These are phyloP conservation scores for Ophiostoma sp. DNA, from an alignment of 2,329 filamentous ascomycete genomes.

Conservation along the genomic window DNA sequence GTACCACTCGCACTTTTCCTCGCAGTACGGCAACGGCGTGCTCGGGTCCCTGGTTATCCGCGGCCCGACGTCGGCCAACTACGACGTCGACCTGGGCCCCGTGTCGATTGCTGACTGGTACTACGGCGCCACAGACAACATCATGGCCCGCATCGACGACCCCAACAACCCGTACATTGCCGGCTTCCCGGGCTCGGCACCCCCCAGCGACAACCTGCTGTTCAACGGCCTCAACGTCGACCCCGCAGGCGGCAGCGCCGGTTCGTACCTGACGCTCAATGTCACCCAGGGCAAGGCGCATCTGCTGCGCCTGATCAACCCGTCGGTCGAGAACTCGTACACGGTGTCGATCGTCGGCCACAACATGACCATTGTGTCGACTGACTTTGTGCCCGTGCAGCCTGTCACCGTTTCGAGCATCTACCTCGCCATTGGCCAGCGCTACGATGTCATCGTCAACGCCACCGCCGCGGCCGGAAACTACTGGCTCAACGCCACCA, in stretches of 20 bases:
- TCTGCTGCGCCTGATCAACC: slow-evolving; percentile 45
- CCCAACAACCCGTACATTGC: slow-evolving; percentile 28
- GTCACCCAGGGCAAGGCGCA: slow-evolving; percentile 42
- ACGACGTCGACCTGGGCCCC: slow-evolving; percentile 49
- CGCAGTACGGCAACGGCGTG: slow-evolving; percentile 47
- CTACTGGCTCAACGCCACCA: slow-evolving; percentile 43
- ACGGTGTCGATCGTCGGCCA: slow-evolving; percentile 42
- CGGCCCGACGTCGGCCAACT: slow-evolving; percentile 37
- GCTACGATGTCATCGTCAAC: slow-evolving; percentile 46
- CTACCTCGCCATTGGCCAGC: slow-evolving; percentile 45
- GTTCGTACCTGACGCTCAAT: slow-evolving; percentile 33
- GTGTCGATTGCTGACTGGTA: slow-evolving; percentile 52
- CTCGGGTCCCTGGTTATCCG: slow-evolving; percentile 47
- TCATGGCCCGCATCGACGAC: slow-evolving; percentile 27
- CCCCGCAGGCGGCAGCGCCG: slow-evolving; percentile 28
- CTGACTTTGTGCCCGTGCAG: slow-evolving; percentile 48
- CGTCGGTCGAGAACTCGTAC: slow-evolving; percentile 45
- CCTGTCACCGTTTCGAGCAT: slow-evolving; percentile 47
- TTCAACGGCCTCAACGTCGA: slow-evolving; percentile 41
- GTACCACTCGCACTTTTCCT: slow-evolving; percentile 47
- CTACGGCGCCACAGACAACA: slow-evolving; percentile 33
- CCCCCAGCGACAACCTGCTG: slow-evolving; percentile 37
- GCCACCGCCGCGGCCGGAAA: slow-evolving; percentile 31
- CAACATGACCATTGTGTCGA: slow-evolving; percentile 45
- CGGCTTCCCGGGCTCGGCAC: slow-evolving; percentile 29